Base-by-base conservation (phyloP, 805 yeast species). In the Saccharomyces kudriavzevii region DNA sequence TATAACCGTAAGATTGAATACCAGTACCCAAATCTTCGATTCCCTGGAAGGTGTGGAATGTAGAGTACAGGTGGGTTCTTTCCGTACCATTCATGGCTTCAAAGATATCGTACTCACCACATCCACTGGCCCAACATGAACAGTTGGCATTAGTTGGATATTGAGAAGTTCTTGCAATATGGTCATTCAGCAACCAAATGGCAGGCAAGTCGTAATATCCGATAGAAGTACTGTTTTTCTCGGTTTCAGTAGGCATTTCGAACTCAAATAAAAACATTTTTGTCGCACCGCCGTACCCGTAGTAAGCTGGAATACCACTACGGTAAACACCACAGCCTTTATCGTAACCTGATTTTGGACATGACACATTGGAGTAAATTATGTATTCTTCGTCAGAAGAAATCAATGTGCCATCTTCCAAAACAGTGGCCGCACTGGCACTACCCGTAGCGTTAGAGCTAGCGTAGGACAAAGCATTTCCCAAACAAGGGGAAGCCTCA, bases 271-370 rank as follows among this genome's bases (percentile, higher is more conserved):
- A 68, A 61, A 84, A 85, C 84, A 84, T 78, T 68, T 85, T 85
- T 50, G 81, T 77, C 13, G 75, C 64, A 27, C 89, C 89, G 51
- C 75, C 71, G 63, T 72, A 85, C 1, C 91, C 91, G 62, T 84
- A 85, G 64, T 70, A 84, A 0, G 89, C 89, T 13, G 87, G 85
- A 55, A 83, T 82, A 17, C 82, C 89, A 13, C 64, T 63, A 69
- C 91, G 75, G 69, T 84, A 85, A 49, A 84, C 87, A 58, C 89
- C 89, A 72, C 91, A 85, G 29, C 87, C 88, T 40, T 79, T 77
- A 40, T 61, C 58, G 50, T 68, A 60, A 13, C 81, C 81, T 0
- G 85, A 80, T 4, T 60, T 61, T 4, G 72, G 82, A 70, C 91
- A 85, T n/a, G 57, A 51, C 28, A 78, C 64, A 65, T 76, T 77